Evolutionary conservation across 306 rosid genomes (phyloP), one percentile per base, ranked within the genome.

Genomic region (Cajanus cajan): DNA sequence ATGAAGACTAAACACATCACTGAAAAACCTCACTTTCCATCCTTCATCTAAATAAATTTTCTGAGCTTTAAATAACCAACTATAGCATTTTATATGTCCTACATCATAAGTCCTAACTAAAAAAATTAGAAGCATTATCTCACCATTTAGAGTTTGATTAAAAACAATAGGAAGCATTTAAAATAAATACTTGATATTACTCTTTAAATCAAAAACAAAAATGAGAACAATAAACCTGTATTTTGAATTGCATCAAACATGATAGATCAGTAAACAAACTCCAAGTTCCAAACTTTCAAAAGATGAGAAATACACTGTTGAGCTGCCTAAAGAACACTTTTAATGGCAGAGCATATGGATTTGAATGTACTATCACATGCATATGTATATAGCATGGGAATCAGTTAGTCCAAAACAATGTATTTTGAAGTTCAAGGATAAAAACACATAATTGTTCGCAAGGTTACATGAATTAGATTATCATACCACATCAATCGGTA

Each of bases 401-500:
- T 24, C 18, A 33, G 47, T 14, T 40, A 44, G 18, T 57, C 22
- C 68, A 64, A 58, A 41, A 68, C 33, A 11, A 45, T 16, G 22
- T 28, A 13, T 68, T 41, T 43, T 54, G 36, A 50, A 63, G 45
- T 51, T 44, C 66, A 79, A 28, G 63, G 54, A 21, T 40, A 36
- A 22, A 85, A 62, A 65, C 8, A 25, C 48, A 71, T 41, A 24
- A 39, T 47, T 14, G 5, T 6, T 40, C 52, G 44, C n/a, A 65
- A 58, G 18, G 44, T 68, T 24, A 45, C 84, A 50, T 34, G 61
- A 86, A 79, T 22, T 76, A 66, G 67, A 76, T 79, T 67, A 72
- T 18, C 89, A 66, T 87, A 95, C 99, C 97, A 95, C 98, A 80
- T 95, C 99, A 80, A 95, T 90, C 48, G 99, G 99, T 74, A 95